These are phyloP conservation scores for Cymbidium sinense DNA, from an alignment of 106 monocot species.

Conservation along the genomic window DNA sequence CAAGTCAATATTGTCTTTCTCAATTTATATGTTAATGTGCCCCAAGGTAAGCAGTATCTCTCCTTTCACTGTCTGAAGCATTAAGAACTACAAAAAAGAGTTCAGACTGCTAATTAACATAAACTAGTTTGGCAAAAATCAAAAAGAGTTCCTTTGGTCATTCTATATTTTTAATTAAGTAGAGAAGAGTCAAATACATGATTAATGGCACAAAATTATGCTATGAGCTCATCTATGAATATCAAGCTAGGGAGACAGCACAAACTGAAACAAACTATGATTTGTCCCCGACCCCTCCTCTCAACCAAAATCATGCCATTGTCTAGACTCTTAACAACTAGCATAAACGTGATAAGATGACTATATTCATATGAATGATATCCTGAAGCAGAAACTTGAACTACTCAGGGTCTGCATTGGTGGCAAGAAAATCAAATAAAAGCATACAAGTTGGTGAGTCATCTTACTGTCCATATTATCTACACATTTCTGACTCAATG, in stretches of 20 bases:
- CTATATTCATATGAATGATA: not conserved
- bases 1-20: too few relatives aligned
- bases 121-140: not conserved
- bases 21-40: not conserved
- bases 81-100: not conserved
- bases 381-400: not conserved
- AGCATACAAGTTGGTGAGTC: not conserved
- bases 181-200: not conserved
- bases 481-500: not conserved
- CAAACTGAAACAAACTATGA: not conserved
- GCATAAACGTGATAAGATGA: not conserved
- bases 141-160: not conserved
- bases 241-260: not conserved
- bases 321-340: not conserved
- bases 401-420: not conserved
- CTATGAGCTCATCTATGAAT: not conserved
- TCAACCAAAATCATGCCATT: not conserved
- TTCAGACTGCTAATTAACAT: not conserved
- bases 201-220: not conserved
- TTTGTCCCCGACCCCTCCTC: not conserved
- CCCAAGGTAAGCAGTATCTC: not conserved
- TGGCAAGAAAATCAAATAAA: not conserved
- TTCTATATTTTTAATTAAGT: not conserved
- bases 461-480: not conserved
- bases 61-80: not conserved